Base-by-base conservation (phyloP, 805 yeast genomes). In the Cyberlindnera maritima region DNA sequence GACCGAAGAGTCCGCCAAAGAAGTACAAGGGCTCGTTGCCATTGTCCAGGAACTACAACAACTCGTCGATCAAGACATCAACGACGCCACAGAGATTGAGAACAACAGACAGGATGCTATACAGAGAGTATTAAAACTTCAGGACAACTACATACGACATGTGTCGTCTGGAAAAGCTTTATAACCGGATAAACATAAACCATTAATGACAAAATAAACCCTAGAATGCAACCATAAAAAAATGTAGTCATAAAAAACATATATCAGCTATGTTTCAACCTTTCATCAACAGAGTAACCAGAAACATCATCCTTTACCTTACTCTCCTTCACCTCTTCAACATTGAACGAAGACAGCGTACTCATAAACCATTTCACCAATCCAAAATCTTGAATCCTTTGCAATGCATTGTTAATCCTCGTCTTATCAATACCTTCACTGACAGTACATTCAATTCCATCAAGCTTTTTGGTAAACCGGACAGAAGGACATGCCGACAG, bases 301-400 rank as follows among this genome's bases (percentile, higher is more conserved):
- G 13, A 14, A 19, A 17, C 17, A 10, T 25, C n/a, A n/a, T n/a
- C n/a, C n/a, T n/a, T n/a, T n/a, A n/a, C n/a, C n/a, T n/a, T 28
- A 17, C 32, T 25, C 13, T 39, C 28, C 26, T 18, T 29, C 26
- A 26, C 29, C n/a, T 10, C 19, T 21, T 34, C 23, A 26, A 5
- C 37, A 21, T 29, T 29, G 12, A n/a, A 32, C 13, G 31, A 23
- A 4, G 38, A 28, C 19, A 32, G 32, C 3, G 17, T 14, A 11
- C 31, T 34, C n/a, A 38, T 25, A 4, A 52, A 4, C 47, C 51
- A 47, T 20, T 35, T 42, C 13, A 44, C 48, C 7, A 49, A 44
- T 4, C 51, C 51, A 45, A 49, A 48, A 38, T 47, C 47, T 28
- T 46, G 50, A 40, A 51, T 42, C 47, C 38, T 39, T 2, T 29